These are phyloP conservation scores for Rosa multiflora DNA, from an alignment of 306 rosid species.

Conservation along the genomic window DNA sequence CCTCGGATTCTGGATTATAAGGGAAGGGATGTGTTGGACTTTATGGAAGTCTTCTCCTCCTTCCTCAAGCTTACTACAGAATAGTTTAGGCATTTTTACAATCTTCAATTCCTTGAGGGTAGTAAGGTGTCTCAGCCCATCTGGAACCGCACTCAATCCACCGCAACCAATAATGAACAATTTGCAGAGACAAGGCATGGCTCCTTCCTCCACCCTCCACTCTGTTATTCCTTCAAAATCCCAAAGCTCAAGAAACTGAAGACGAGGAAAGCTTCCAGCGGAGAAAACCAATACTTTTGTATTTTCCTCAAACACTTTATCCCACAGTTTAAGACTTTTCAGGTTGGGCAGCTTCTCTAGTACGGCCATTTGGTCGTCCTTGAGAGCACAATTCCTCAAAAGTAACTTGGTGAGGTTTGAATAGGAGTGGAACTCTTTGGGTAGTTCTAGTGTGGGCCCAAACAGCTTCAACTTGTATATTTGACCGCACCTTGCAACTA, in stretches of 20 bases:
- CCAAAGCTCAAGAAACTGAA: conserved; percentile 26
- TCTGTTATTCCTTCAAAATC: conserved; percentile 27
- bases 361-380: conserved; percentile 43
- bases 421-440: conserved; percentile 19
- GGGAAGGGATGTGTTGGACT: conserved; percentile 52
- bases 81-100: conserved; percentile 24
- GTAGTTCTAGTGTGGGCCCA: conserved; percentile 8
- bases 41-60: conserved; percentile 46
- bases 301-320: conserved; percentile 32
- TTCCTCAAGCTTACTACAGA: conserved; percentile 32
- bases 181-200: conserved; percentile 38
- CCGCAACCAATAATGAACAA: background rate
- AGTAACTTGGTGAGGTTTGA: conserved; percentile 36
- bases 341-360: conserved; percentile 46
- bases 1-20: background rate
- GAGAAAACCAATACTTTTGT: conserved; percentile 34
- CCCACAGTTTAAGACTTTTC: conserved; percentile 26
- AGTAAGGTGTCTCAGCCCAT: conserved; percentile 5
- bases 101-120: no score
- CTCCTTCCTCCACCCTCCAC: conserved; percentile 43
- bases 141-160: accelerated
- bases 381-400: conserved; percentile 36
- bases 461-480: background rate
- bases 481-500: background rate
- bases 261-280: conserved; percentile 38